Evolutionary conservation across 441 rosid genomes (phyloP), one percentile per base, ranked within the genome.

Genomic region (Pelargonium citronellum): DNA sequence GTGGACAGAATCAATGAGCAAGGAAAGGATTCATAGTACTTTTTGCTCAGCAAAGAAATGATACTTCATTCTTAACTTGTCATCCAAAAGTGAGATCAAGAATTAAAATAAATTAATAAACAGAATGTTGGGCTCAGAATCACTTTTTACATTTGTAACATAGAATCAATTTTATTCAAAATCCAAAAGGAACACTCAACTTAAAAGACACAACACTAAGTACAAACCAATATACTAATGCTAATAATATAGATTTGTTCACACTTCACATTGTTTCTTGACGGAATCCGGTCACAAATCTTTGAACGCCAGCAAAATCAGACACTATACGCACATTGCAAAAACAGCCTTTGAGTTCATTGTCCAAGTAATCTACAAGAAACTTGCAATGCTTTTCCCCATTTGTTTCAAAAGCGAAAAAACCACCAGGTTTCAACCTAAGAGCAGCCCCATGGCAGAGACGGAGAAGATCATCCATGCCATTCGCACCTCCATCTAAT

Each of bases 331-430:
- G 79, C 64, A 87, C 57, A 74, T 85, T 79, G 76, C 78, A 79
- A 74, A 94, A 89, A 79, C 78, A 69, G 67, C 81, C 77, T 49
- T 72, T 73, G 69, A 43, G n/a, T 30, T 80, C 75, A 66, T 60
- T 82, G 64, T 73, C 76, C 77, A 87, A 76, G 83, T 85, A 87
- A 69, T 89, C 86, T 7, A 80, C 75, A 2, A 94, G 86, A 78
- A 78, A 79, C 83, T 82, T 78, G 84, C 96, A 88, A 68, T 94
- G 99, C 71, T 82, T 82, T 68, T 86, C 88, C 64, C 97, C 95
- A 72, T 91, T 90, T 12, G 97, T 90, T 94, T 94, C 99, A 17
- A 90, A 87, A 76, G 87, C 87, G 61, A 91, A 89, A 79, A 86
- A 90, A 15, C 97, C 96, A 17, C 95, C 90, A 1, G 86, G 77